A percentile compares a stretch with the other conserved stretches of the same genome.
Evolutionary conservation across 2,329 filamentous ascomycete genomes (phyloP).

Genomic region (Penicillium decumbens): DNA sequence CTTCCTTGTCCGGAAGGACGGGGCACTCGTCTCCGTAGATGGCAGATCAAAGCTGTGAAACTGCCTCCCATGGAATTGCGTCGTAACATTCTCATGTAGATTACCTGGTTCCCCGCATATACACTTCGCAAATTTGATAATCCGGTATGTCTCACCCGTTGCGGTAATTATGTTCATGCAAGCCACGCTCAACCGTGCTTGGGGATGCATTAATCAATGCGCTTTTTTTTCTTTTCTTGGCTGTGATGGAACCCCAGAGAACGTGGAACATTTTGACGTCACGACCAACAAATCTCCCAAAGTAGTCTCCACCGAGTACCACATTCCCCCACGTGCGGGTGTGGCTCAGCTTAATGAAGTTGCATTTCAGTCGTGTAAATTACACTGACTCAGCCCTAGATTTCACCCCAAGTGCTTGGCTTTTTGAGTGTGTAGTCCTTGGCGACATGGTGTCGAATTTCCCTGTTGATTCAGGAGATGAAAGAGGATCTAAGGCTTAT

Average conservation of each 20-base stretch:
- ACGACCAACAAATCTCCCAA: constrained; percentile 16
- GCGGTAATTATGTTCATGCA: background rate
- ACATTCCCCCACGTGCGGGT: constrained; percentile 14
- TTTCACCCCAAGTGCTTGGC: background rate
- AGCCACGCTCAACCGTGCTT: constrained; percentile 5
- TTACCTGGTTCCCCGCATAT: background rate
- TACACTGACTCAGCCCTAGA: constrained; percentile 13
- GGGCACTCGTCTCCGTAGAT: constrained; percentile 55
- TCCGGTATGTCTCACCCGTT: background rate
- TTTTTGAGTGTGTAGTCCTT: background rate
- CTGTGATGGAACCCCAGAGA: constrained; percentile 3
- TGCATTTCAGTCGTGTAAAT: constrained; percentile 5
- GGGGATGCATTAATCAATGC: constrained; percentile 7
- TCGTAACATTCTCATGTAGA: background rate
- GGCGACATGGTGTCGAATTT: too few relatives aligned
- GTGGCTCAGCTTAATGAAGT: constrained; percentile 17
- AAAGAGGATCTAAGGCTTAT: too few relatives aligned
- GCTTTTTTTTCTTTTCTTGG: constrained; percentile 1
- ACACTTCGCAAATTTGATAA: background rate
- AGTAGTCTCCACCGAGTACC: constrained; percentile 14
- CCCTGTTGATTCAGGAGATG: too few relatives aligned
- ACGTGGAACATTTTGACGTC: constrained; percentile 24
- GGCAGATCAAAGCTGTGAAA: constrained; percentile 29
- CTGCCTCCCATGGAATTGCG: background rate
- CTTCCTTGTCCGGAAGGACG: constrained; percentile 59